Conservation (phyloP, 352 stramenopile species). For the Phytophthora macrochlamydospora region DNA sequence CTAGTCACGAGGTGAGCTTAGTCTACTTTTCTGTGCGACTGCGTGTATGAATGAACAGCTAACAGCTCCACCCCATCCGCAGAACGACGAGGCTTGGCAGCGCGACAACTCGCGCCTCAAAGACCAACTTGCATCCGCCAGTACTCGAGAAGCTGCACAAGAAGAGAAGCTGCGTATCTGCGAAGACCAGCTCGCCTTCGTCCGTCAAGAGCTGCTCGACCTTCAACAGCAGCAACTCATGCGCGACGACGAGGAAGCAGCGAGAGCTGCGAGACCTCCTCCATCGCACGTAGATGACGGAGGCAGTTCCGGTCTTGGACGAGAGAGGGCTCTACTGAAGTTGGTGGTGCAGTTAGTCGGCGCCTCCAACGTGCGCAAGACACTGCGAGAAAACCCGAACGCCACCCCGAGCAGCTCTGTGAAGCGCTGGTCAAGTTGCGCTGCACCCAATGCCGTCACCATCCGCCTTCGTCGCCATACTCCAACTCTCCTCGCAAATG, state of each 20-base stretch:
- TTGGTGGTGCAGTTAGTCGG: conserved; percentile 27
- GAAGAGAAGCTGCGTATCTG: conserved; percentile 7
- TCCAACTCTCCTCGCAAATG: not conserved
- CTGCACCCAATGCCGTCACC: conserved; percentile 1
- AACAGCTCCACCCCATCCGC: not conserved
- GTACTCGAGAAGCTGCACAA: conserved; percentile 10
- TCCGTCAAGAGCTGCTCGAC: conserved; percentile 11
- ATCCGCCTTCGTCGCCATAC: not conserved
- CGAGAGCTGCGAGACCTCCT: not conserved
- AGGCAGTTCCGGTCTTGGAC: conserved; percentile 21
- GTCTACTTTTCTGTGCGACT: too few species aligned
- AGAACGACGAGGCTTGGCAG: conserved; percentile 32
- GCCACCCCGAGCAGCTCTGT: conserved; percentile 16
- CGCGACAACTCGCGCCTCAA: conserved; percentile 29
- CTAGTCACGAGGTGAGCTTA: conserved; percentile 18
- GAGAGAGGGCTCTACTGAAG: conserved; percentile 24
- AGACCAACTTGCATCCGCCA: conserved; percentile 15
- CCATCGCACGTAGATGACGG: conserved; percentile 7
- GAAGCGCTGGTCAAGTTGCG: conserved; percentile 18
- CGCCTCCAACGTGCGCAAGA: conserved; percentile 17
- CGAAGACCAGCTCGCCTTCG: not conserved
- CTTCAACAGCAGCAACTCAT: conserved; percentile 15
- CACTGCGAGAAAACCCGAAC: conserved; percentile 25
- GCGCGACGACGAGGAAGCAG: conserved; percentile 10
- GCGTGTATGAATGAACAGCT: too few species aligned